Base-by-base conservation (phyloP, 768 basidiomycete genomes). In the Hemileccinum impolitum region DNA sequence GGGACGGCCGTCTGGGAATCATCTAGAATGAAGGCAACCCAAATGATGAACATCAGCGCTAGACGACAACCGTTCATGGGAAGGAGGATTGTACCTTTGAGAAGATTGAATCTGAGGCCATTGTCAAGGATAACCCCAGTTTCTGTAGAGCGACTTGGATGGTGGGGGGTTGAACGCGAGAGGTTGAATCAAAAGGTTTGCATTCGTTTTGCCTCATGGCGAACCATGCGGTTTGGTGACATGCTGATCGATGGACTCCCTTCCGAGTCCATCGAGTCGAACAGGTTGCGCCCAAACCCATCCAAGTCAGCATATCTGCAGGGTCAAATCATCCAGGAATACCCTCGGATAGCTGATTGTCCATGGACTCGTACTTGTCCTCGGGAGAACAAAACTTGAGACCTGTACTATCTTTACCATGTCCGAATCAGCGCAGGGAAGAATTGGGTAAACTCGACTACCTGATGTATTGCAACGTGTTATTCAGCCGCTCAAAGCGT, bases 141-240 rank as follows among this genome's bases (percentile, higher is more conserved):
- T 50, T 47, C 50, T 50, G 41, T 26, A 52, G 32, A 39, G 46
- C 25, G 39, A 35, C 37, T 39, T 36, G 52, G 40, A 43, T 26
- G 46, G 30, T 45, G 49, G 47, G 37, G 36, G 50, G 45, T 46
- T 47, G 46, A 30, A 48, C 12, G 32, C 30, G 40, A 15, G 34
- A 15, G 39, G 51, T 23, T 39, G 39, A 18, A 40, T 31, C 47
- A 37, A 46, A 50, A 17, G 46, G 48, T 21, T 34, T 18, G 43
- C 34, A 42, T 51, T 25, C 43, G 42, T 37, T 35, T 39, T 46
- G 62, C 63, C 60, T 63, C 62, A 51, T 63, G 62, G 56, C 41
- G 2, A 31, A 50, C 53, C 57, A 54, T 60, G 63, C 57, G 50
- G 53, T 23, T 10, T 39, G 19, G 19, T 47, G 32, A 41, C 40